Evolutionary conservation across 257 asterid species (phyloP).

Genomic region (Voacanga thouarsii): DNA sequence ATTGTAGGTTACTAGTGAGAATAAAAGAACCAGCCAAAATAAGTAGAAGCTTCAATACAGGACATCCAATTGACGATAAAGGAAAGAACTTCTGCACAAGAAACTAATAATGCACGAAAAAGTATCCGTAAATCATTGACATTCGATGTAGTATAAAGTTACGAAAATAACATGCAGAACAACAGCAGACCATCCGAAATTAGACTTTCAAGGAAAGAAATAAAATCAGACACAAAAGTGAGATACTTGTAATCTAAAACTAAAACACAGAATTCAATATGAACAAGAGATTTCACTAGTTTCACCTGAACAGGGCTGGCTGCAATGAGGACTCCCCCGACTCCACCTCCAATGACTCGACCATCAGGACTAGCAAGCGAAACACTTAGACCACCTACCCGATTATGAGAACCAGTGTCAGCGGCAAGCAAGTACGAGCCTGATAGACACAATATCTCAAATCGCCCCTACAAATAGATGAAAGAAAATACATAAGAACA

Average conservation of each 20-base stretch:
- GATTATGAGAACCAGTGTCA: conserved; percentile 46
- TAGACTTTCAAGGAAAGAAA: no score
- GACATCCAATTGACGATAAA: not conserved
- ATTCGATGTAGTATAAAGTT: not conserved
- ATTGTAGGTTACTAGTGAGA: no score
- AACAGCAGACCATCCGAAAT: not conserved
- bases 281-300: conserved; percentile 2
- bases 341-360: conserved; percentile 77
- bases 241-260: not conserved
- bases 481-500: conserved; percentile 3
- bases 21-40: not conserved
- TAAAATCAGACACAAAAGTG: not conserved
- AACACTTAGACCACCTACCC: conserved; percentile 57
- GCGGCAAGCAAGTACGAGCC: conserved; percentile 61
- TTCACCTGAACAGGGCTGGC: conserved; percentile 79
- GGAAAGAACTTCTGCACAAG: not conserved
- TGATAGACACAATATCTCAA: conserved; percentile 67
- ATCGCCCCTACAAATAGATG: conserved; percentile 55
- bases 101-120: not conserved
- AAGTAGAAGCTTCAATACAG: not conserved
- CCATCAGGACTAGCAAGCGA: conserved; percentile 83
- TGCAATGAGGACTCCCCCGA: conserved; percentile 80
- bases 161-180: not conserved
- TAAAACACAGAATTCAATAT: not conserved
- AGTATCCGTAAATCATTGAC: not conserved